A percentile compares a stretch with the other conserved stretches of the same genome.
Conservation (phyloP, 169 alveolate species). For the Plasmodium falciparum region DNA sequence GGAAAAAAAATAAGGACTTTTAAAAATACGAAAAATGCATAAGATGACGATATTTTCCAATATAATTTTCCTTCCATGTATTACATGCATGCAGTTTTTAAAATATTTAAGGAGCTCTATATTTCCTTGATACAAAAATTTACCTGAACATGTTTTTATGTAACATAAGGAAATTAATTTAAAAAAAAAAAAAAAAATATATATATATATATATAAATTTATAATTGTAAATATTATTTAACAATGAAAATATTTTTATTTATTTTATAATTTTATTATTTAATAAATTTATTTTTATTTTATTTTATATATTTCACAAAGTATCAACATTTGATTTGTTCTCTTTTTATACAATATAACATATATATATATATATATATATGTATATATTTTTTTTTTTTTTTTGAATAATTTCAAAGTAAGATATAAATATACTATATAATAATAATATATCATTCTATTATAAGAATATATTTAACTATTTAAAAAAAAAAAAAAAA, state of each 20-base stretch:
- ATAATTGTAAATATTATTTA: neutral
- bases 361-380: neutral
- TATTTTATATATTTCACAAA: neutral
- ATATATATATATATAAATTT: too few species aligned
- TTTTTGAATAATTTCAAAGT: neutral
- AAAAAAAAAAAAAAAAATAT: too few species aligned
- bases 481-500: conserved; percentile 9
- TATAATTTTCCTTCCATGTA: neutral
- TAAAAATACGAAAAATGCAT: neutral
- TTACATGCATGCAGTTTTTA: conserved; percentile 45
- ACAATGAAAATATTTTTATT: neutral
- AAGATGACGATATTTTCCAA: conserved; percentile 7
- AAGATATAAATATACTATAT: neutral
- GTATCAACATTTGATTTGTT: neutral
- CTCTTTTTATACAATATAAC: neutral
- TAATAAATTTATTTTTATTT: neutral
- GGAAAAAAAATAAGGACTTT: conserved; percentile 7
- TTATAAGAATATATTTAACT: neutral
- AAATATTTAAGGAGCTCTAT: neutral
- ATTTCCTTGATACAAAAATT: neutral
- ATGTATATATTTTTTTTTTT: too few species aligned
- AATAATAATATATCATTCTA: neutral
- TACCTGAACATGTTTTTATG: neutral
- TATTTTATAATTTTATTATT: neutral
- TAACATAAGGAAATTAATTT: too few species aligned